Base-by-base conservation (phyloP, 2,329 filamentous ascomycete species). In the Exophiala alcalophila region DNA sequence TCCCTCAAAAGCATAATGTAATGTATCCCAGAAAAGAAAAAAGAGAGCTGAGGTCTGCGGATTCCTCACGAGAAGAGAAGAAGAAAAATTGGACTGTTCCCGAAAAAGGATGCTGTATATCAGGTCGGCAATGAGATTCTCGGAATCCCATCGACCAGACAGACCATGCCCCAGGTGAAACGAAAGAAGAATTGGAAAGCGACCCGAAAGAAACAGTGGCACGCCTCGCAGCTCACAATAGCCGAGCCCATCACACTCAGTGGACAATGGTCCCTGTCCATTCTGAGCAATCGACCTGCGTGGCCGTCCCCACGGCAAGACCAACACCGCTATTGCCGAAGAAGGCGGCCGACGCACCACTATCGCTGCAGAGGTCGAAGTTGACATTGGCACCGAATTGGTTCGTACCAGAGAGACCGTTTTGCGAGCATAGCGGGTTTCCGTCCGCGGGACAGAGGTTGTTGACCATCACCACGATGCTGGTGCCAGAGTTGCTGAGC, bases 331-430 rank as follows among this genome's bases (percentile, higher is more conserved):
- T 49, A 23, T 48, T 47, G 0, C 50, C 52, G 26, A 69, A 68
- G 35, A 69, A 52, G 3, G 65, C 65, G 5, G 36, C 50, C 10
- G 53, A 55, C 5, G 66, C 66, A 9, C 61, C 64, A 8, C 57
- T 59, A 42, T 68, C 65, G 15, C 56, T 60, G 57, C 66, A 69
- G 23, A 67, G 56, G 40, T 69, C 64, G 50, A 68, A 67, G 54
- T 69, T 64, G 35, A 67, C 56, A 28, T 65, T 62, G 5, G 61
- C 64, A 4, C 66, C 66, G 49, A 65, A 65, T 40, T 59, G 61
- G 48, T 66, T 67, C 2, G 61, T 60, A 3, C 55, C 58, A 8
- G 40, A 40, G 1, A 65, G 50, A 3, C 55, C 56, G 8, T 51
- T 54, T 56, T 65, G 62, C 4, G 62, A 38, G 49, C 66, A 69